Conservation (phyloP, 228 moss, liverwort and hornwort genomes). For the Sphagnum magellanicum region DNA sequence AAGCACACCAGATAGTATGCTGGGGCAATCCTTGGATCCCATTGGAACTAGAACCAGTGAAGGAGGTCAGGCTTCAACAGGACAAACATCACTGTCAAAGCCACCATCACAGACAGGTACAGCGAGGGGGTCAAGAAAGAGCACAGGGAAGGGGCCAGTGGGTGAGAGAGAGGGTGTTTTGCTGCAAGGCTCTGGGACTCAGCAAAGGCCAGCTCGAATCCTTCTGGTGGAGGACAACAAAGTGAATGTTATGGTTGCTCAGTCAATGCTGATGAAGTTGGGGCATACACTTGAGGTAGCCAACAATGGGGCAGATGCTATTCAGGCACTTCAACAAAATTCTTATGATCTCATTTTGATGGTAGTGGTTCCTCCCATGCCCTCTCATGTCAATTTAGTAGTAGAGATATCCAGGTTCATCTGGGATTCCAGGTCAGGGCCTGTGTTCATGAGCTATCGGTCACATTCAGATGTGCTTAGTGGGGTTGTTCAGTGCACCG, state of each 20-base stretch:
- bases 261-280: constrained; percentile 80
- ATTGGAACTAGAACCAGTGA: too few relatives aligned
- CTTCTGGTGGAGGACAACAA: constrained; percentile 86
- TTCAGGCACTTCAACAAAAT: constrained; percentile 55
- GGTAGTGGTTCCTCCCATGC: constrained; percentile 19
- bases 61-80: too few relatives aligned
- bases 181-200: not conserved
- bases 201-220: constrained; percentile 41
- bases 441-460: not conserved
- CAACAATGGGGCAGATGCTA: constrained; percentile 71
- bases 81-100: not conserved
- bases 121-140: not conserved
- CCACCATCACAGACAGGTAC: not conserved
- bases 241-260: constrained; percentile 84
- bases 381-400: too few relatives aligned
- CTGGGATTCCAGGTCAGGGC: not conserved
- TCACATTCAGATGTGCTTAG: not conserved
- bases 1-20: too few relatives aligned
- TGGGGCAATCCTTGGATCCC: too few relatives aligned
- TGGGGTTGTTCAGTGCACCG: too few relatives aligned
- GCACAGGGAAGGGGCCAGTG: not conserved
- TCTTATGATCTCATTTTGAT: constrained; percentile 70
- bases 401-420: too few relatives aligned
- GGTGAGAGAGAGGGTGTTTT: not conserved
- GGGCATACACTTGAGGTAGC: constrained; percentile 86